Evolutionary conservation across 169 alveolate species (phyloP), one percentile per base, ranked within the genome.

Genomic region (Amoebophrya sp.): DNA sequence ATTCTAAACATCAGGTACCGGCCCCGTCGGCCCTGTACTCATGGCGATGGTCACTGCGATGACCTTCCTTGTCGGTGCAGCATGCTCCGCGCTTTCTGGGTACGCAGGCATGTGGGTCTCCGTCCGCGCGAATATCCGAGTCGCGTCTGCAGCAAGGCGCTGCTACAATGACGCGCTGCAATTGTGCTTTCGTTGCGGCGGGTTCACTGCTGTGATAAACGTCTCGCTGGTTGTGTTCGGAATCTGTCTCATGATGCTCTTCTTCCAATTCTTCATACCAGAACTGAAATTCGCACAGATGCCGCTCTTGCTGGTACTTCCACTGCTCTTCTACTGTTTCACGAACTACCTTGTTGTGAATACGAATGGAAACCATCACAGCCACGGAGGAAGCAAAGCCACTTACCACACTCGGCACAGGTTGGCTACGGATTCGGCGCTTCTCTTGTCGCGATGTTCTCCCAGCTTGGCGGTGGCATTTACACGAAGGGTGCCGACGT

Each of bases 361-460:
- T n/a, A n/a, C n/a, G n/a, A n/a, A n/a, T n/a, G n/a, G n/a, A n/a
- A n/a, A n/a, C n/a, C n/a, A n/a, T n/a, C n/a, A n/a, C n/a, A n/a
- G n/a, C n/a, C n/a, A n/a, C n/a, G n/a, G n/a, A n/a, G n/a, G n/a
- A n/a, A n/a, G n/a, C n/a, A n/a, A n/a, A n/a, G n/a, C n/a, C n/a
- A n/a, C n/a, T n/a, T n/a, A n/a, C n/a, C n/a, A n/a, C n/a, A n/a
- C n/a, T n/a, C n/a, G n/a, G n/a, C n/a, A n/a, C 4, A 38, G 41
- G 97, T 95, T 23, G 97, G 98, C 15, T 96, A 95, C 89, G 97
- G 98, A 40, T 96, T 96, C 91, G 98, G 98, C 40, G 97, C 98
- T 10, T 96, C 98, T n/a, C 93, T 96, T 89, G 98, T 95, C 18
- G 97, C 97, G 31, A 94, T 96, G 97, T 94, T 95, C 88, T 95